Base-by-base conservation (phyloP, 495 filamentous ascomycete genomes). In the Penicillium steckii region DNA sequence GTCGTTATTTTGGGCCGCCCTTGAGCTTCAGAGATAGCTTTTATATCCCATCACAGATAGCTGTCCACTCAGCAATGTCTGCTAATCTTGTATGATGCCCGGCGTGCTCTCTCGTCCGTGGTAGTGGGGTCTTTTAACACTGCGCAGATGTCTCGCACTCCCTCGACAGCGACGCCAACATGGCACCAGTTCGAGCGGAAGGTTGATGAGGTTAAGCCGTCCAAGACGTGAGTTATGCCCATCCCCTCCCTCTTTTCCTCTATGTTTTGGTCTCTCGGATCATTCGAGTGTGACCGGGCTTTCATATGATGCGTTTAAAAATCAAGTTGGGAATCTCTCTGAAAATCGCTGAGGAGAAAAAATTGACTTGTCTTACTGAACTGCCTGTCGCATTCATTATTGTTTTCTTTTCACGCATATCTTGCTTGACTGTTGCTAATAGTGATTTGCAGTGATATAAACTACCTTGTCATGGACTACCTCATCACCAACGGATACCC, bases 281-380 rank as follows among this genome's bases (percentile, higher is more conserved):
- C 37, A 22, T 26, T 35, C 44, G 38, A 50, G 38, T 40, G 4
- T 27, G 26, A 15, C 18, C 15, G 33, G 15, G 10, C 46, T 19
- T 60, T 65, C 55, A 60, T 50, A 93, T 94, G 91, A 97, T 97
- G 94, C 60, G 81, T 80, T 73, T 66, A 69, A 75, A 41, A 78
- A 77, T 85, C 85, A 93, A 93, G 93, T 93, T 97, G 94, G 94
- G 95, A 99, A 99, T 99, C 94, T 99, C 94, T 99, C 94, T 84
- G 88, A 98, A 88, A 70, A 59, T 30, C 53, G 66, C 74, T 97
- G 94, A 85, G 85, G 94, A 97, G 88, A 92, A 86, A 65, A 78
- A 77, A 75, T 81, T 82, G 78, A 86, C 84, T 88, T 89, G 84
- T 82, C 46, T 68, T 72, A 83, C 84, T 90, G 83, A 87, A 54